phyloP scores from a whole-genome alignment of 495 filamentous ascomycete species.

The Annulohypoxylon nitens region DNA sequence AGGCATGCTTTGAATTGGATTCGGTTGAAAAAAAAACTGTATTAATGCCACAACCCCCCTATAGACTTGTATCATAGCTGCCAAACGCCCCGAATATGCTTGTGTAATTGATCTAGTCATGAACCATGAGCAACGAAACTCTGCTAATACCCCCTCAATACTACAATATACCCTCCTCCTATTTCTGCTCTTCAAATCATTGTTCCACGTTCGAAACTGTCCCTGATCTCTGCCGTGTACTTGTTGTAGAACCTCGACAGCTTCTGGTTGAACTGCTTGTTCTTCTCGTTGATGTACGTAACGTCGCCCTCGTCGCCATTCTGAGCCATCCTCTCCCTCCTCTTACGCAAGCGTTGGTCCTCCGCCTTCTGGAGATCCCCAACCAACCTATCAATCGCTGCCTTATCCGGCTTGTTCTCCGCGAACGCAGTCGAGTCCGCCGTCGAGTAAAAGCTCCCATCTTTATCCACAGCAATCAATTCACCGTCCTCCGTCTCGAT shows the following conservation, averaged over 20 bases:
- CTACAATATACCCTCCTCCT: conserved; percentile 20
- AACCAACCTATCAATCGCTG: conserved; percentile 90
- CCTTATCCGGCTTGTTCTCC: conserved; percentile 88
- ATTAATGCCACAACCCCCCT: conserved; percentile 44
- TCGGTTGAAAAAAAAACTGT: conserved; percentile 8
- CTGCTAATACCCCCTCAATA: conserved; percentile 27
- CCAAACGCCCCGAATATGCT: conserved; percentile 35
- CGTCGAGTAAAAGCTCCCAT: conserved; percentile 89
- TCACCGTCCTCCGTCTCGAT: conserved; percentile 95
- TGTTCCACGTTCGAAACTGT: conserved; percentile 97
- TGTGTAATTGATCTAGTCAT: conserved; percentile 41
- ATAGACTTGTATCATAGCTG: conserved; percentile 53
- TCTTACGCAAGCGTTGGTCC: conserved; percentile 85
- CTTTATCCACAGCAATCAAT: conserved; percentile 90
- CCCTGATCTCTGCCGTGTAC: conserved; percentile 96
- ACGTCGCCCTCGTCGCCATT: conserved; percentile 86
- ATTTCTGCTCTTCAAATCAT: conserved; percentile 69
- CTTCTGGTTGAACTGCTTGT: conserved; percentile 99
- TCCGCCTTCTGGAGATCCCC: conserved; percentile 89
- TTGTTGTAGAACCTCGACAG: conserved; percentile 96
- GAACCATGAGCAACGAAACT: conserved; percentile 19
- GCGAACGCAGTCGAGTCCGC: conserved; percentile 84
- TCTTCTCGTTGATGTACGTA: conserved; percentile 99
- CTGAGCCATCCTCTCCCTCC: conserved; percentile 79
- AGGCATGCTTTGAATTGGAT: conserved; percentile 74